A percentile compares a stretch with the other conserved stretches of the same genome.
Evolutionary conservation across 202 grass and related monocot genomes (phyloP).

Genomic region (Brachypodium distachyon): DNA sequence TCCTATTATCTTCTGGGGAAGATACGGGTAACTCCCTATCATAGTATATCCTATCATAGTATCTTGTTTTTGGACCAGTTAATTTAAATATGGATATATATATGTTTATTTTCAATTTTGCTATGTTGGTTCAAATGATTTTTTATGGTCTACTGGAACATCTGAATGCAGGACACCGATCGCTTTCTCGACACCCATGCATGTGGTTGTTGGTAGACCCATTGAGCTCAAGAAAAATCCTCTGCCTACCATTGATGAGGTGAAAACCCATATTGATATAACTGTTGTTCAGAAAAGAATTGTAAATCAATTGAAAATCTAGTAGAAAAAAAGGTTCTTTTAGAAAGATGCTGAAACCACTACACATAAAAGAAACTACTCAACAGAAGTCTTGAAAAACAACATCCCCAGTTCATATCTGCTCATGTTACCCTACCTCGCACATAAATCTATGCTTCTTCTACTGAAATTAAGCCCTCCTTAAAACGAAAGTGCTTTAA

Average conservation of each 20-base stretch:
- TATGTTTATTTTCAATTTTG: not conserved
- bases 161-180: slow-evolving; percentile 65
- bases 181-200: slow-evolving; percentile 56
- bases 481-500: not conserved
- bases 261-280: slow-evolving; percentile 1
- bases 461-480: not conserved
- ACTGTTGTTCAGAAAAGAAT: not conserved
- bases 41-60: not conserved
- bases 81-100: not conserved
- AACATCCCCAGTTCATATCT: not conserved
- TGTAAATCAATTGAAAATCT: not conserved
- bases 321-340: not conserved
- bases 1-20: slow-evolving; percentile 89
- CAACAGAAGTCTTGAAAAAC: too few relatives aligned
- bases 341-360: too few relatives aligned
- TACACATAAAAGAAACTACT: too few relatives aligned
- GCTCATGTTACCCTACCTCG: not conserved
- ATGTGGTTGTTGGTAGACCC: slow-evolving; percentile 84
- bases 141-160: not conserved
- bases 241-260: slow-evolving; percentile 74
- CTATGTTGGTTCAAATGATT: not conserved
- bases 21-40: slow-evolving; percentile 59
- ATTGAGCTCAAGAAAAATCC: slow-evolving; percentile 65
- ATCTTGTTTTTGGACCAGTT: not conserved
- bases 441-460: not conserved